A percentile compares a stretch with the other conserved stretches of the same genome.
Conservation (phyloP, 768 basidiomycete species). For the Sporobolomyces phaffii region DNA sequence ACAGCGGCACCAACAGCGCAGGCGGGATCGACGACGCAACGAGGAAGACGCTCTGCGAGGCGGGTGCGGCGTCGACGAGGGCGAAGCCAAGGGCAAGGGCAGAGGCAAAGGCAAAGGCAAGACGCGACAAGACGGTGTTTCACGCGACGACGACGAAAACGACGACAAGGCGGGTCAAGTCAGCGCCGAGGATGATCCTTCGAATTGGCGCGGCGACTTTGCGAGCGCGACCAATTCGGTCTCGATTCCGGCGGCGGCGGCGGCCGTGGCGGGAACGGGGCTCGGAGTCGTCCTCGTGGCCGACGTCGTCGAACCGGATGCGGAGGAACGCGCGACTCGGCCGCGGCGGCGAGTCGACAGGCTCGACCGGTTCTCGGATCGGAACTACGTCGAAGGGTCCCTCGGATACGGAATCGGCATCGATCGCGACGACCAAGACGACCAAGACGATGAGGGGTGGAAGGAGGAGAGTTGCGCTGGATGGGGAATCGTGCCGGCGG, state of each 20-base stretch:
- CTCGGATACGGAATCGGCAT: not conserved
- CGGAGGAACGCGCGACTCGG: not conserved
- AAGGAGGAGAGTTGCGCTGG: not conserved
- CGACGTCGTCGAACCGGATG: not conserved
- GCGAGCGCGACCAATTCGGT: not conserved
- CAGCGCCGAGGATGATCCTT: slow-evolving; percentile 11
- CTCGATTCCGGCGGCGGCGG: too few species aligned
- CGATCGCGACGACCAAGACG: not conserved
- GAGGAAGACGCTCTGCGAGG: not conserved
- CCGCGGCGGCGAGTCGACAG: not conserved
- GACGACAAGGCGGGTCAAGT: too few species aligned
- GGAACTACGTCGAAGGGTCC: too few species aligned
- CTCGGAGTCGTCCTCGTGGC: not conserved
- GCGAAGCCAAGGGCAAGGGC: not conserved
- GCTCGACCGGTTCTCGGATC: not conserved
- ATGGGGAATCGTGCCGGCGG: not conserved
- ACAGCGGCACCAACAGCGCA: not conserved
- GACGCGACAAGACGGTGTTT: not conserved
- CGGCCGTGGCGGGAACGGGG: not conserved
- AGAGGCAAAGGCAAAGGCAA: not conserved
- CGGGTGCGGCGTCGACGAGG: too few species aligned
- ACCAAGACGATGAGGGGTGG: not conserved
- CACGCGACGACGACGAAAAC: not conserved
- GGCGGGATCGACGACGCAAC: not conserved
- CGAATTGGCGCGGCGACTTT: slow-evolving; percentile 8